These are phyloP conservation scores for Fraxinus cuspidata DNA, from an alignment of 257 asterid species.

Conservation along the genomic window DNA sequence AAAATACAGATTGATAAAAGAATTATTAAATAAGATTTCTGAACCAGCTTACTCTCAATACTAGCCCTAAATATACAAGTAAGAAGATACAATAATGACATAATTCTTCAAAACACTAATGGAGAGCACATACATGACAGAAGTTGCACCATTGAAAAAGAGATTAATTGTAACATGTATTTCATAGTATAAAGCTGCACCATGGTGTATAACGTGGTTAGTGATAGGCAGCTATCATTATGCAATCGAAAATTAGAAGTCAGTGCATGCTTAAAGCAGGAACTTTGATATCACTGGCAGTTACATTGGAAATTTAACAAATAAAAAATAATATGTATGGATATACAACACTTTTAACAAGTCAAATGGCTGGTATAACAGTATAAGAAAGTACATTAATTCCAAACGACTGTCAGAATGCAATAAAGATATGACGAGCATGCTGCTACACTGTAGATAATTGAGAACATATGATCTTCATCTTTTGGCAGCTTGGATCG, in stretches of 20 bases:
- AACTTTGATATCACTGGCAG: background rate
- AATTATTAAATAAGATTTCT: background rate
- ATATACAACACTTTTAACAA: background rate
- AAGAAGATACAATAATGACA: background rate
- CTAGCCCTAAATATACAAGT: background rate
- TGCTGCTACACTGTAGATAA: background rate
- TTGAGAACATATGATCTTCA: background rate
- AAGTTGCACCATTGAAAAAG: background rate
- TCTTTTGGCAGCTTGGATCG: background rate
- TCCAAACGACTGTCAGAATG: background rate
- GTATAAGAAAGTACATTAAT: too few relatives aligned
- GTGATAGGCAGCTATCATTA: background rate
- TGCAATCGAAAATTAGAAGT: background rate
- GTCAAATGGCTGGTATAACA: background rate
- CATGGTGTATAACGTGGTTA: background rate
- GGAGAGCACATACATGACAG: background rate
- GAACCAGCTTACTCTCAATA: background rate
- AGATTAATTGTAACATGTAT: background rate
- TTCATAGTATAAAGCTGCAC: background rate
- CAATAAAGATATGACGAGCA: background rate
- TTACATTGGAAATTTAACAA: background rate
- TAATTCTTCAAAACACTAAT: background rate
- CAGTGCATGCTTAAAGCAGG: background rate
- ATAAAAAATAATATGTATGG: background rate
- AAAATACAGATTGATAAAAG: background rate